Base-by-base conservation (phyloP, 2,329 filamentous ascomycete genomes). In the Fusarium sp. region DNA sequence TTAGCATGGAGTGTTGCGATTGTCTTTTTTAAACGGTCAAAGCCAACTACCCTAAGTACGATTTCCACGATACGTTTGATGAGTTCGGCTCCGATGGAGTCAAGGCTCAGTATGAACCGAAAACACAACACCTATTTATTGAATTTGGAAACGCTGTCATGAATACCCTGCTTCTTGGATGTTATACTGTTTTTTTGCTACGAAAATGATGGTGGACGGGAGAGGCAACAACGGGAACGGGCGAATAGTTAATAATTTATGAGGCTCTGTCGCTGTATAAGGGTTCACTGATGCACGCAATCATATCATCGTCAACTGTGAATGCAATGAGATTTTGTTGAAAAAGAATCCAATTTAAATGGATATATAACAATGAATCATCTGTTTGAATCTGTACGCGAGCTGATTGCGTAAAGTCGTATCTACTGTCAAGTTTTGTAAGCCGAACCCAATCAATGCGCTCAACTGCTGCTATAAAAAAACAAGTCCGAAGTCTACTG, bases 1-100 rank as follows among this genome's bases (percentile, higher is more conserved):
- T 18, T 53, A 82, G 81, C 69, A 77, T 81, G 69, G 80, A 82
- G 18, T 81, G 81, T 67, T 83, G 82, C 72, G 81, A 83, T 59
- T 83, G 82, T 69, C 75, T 81, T 62, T 76, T 76, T 64, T 82
- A 78, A 76, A 44, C 34, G 29, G 42, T 46, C 38, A 43, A 44
- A 27, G 38, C 32, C 32, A 29, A 47, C 20, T 32, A 32, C 24
- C 20, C n/a, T n/a, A 49, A 53, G 47, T 18, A 53, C 50, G 32
- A 66, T 43, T 60, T 42, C 42, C 50, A 38, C 42, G 59, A 62
- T 50, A 44, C 25, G 53, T 34, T 45, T 34, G 29, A 55, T 29
- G 34, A 51, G 30, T 20, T 18, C 32, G 42, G 25, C 22, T 52
- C 25, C 18, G 27, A 40, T 11, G 30, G 29, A 45, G 44, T 25